Conservation (phyloP, 2,329 filamentous ascomycete genomes). For the Curvularia spicifera region DNA sequence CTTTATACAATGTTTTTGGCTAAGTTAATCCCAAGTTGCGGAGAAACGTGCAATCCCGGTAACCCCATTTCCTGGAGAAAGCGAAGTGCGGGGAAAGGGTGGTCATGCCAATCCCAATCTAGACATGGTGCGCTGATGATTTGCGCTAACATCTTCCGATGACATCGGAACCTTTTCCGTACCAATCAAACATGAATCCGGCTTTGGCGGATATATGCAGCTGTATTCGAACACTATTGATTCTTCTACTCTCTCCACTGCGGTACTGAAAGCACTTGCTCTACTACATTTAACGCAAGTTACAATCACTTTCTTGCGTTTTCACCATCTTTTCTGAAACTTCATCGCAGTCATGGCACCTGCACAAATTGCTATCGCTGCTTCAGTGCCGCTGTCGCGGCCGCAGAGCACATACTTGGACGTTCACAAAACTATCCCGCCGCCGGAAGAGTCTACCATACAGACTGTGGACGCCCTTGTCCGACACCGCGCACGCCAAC, state of each 20-base stretch:
- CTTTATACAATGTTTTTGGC: slow-evolving; percentile 6
- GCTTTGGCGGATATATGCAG: slow-evolving; percentile 4
- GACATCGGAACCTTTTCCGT: neutral
- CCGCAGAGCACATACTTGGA: neutral
- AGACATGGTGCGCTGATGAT: neutral
- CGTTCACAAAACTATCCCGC: neutral
- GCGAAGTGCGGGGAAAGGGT: slow-evolving; percentile 7
- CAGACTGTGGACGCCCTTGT: slow-evolving; percentile 52
- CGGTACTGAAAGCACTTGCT: neutral
- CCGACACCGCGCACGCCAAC: slow-evolving; percentile 45
- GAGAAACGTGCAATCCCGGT: slow-evolving; percentile 7
- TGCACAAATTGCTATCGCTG: slow-evolving; percentile 25
- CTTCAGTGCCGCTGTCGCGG: slow-evolving; percentile 7
- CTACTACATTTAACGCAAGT: neutral
- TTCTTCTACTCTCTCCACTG: neutral
- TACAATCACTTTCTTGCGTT: neutral
- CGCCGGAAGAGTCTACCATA: slow-evolving; percentile 15
- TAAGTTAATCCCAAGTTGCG: neutral
- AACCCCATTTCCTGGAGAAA: slow-evolving; percentile 12
- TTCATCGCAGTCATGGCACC: slow-evolving; percentile 24
- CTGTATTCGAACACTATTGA: neutral
- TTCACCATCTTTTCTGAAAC: neutral
- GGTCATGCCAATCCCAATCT: slow-evolving; percentile 2
- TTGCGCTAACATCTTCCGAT: neutral
- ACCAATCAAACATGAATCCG: slow-evolving; percentile 7